Evolutionary conservation across 768 basidiomycete genomes (phyloP).

Genomic region (Hemileccinum rubropunctum): DNA sequence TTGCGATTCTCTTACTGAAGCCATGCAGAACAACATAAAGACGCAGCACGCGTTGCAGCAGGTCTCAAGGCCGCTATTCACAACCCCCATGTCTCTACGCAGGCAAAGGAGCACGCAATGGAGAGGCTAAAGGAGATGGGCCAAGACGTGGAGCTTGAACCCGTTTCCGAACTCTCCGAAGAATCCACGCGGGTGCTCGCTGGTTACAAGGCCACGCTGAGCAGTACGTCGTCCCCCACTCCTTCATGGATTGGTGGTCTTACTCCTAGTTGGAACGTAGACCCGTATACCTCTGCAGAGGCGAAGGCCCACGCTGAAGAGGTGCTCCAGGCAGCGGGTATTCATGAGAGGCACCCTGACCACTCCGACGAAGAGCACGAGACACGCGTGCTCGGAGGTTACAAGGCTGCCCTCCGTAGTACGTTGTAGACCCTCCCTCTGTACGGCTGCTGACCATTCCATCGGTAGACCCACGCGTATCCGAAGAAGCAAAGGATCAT

Average conservation of each 20-base stretch:
- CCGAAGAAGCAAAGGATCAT: slow-evolving; percentile 47
- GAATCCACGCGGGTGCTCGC: slow-evolving; percentile 31
- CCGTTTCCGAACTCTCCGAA: neutral
- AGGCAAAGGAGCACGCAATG: slow-evolving; percentile 49
- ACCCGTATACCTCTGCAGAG: slow-evolving; percentile 42
- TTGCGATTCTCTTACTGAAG: neutral
- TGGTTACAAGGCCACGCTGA: slow-evolving; percentile 51
- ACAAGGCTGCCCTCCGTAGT: slow-evolving; percentile 56
- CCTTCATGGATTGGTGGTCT: no score
- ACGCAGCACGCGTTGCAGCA: slow-evolving; percentile 47
- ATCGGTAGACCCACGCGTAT: slow-evolving; percentile 44
- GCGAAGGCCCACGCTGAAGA: slow-evolving; percentile 57
- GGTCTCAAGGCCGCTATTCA: slow-evolving; percentile 58
- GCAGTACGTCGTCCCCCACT: slow-evolving; percentile 30
- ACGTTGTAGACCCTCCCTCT: slow-evolving; percentile 6
- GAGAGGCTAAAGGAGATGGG: slow-evolving; percentile 44
- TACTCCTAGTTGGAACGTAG: slow-evolving; percentile 21
- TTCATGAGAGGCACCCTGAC: slow-evolving; percentile 30
- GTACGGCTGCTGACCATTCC: slow-evolving; percentile 2
- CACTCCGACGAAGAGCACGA: slow-evolving; percentile 39
- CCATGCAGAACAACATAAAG: slow-evolving; percentile 35
- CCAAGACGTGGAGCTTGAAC: slow-evolving; percentile 16
- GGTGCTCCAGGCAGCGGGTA: slow-evolving; percentile 46
- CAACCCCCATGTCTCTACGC: slow-evolving; percentile 56
- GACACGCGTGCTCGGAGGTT: slow-evolving; percentile 50